Conservation (phyloP, 2,329 filamentous ascomycete genomes). For the Aspergillus novofumigatus region DNA sequence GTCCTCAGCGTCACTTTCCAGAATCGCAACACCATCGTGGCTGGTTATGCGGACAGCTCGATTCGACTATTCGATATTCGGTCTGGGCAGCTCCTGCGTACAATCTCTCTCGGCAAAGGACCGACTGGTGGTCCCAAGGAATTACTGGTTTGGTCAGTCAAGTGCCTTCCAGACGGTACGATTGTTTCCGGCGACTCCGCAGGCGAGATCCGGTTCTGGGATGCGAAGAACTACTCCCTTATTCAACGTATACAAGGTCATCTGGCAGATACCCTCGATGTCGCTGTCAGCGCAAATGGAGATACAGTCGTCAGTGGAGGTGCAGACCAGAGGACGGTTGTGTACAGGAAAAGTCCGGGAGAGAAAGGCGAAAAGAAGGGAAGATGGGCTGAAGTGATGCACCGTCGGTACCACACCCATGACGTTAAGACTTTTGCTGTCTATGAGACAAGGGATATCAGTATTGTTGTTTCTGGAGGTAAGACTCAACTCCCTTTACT, state of each 20-base stretch:
- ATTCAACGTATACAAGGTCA: conserved; percentile 82
- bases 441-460: conserved; percentile 79
- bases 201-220: conserved; percentile 89
- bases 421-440: conserved; percentile 93
- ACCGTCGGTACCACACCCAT: conserved; percentile 82
- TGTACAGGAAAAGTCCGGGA: conserved; percentile 63
- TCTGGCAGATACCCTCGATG: conserved; percentile 81
- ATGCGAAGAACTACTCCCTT: conserved; percentile 86
- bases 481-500: conserved; percentile 27
- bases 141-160: conserved; percentile 89
- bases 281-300: conserved; percentile 78
- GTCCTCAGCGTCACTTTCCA: conserved; percentile 92
- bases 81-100: conserved; percentile 69
- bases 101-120: conserved; percentile 81
- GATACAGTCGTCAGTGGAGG: conserved; percentile 81
- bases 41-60: conserved; percentile 94
- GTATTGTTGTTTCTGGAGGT: conserved; percentile 89
- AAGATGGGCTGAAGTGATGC: conserved; percentile 81
- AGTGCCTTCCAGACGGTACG: conserved; percentile 78
- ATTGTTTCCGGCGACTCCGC: conserved; percentile 95
- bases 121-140: conserved; percentile 73
- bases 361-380: conserved; percentile 50
- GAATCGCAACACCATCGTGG: conserved; percentile 73
- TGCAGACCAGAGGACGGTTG: conserved; percentile 81
- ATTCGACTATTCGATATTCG: conserved; percentile 86